Evolutionary conservation across 352 stramenopile genomes (phyloP).

Genomic region (Globisporangium alternatum): DNA sequence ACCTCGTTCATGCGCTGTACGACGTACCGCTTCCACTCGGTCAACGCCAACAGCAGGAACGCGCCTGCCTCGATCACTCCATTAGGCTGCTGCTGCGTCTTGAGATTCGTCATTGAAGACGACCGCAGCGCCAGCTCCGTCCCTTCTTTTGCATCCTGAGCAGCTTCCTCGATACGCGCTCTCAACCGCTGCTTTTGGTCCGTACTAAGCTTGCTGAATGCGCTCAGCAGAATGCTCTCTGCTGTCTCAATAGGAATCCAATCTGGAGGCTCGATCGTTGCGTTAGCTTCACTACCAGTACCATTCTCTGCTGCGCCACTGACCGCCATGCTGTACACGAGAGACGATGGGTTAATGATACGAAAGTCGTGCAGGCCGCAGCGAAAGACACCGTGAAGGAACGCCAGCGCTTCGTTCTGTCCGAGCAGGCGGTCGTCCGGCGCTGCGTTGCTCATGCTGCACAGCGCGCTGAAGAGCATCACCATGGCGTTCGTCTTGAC

Average conservation of each 20-base stretch:
- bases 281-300: not conserved
- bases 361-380: slow-evolving; percentile 58
- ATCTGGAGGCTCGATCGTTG: slow-evolving; percentile 18
- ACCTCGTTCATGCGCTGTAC: slow-evolving; percentile 69
- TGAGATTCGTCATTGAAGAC: not conserved
- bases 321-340: not conserved
- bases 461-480: slow-evolving; percentile 66
- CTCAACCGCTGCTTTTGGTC: slow-evolving; percentile 51
- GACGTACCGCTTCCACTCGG: slow-evolving; percentile 74
- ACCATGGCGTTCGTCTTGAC: slow-evolving; percentile 38
- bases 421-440: slow-evolving; percentile 58
- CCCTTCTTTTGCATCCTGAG: not conserved
- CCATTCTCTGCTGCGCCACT: not conserved
- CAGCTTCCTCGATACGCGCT: slow-evolving; percentile 31
- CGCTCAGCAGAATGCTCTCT: slow-evolving; percentile 43
- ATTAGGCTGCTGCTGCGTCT: slow-evolving; percentile 11
- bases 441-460: slow-evolving; percentile 59
- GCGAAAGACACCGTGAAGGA: slow-evolving; percentile 55
- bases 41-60: slow-evolving; percentile 58
- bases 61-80: slow-evolving; percentile 36
- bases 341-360: slow-evolving; percentile 32
- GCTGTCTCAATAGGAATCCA: slow-evolving; percentile 33
- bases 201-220: slow-evolving; percentile 41
- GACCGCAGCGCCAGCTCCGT: not conserved
- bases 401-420: slow-evolving; percentile 67